Base-by-base conservation (phyloP, 1,284 basidiomycete genomes). In the Tilletia setariae region DNA sequence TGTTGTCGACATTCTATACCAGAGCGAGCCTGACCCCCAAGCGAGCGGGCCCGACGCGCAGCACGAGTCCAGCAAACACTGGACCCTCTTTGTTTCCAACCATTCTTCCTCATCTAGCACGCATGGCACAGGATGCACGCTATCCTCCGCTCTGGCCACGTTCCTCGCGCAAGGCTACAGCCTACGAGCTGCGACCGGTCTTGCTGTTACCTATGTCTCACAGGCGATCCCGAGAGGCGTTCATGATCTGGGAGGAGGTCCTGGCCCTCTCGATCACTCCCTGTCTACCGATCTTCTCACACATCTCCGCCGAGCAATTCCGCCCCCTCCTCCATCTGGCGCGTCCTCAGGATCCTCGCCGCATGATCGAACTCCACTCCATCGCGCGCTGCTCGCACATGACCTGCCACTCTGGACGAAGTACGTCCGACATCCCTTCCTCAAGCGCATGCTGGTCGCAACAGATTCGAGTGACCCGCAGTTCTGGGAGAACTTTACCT, bases 61-160 rank as follows among this genome's bases (percentile, higher is more conserved):
- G 23, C 19, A 42, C 53, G 30, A 28, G 23, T 6, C 7, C 67
- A 11, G 6, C 35, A 40, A 40, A 40, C 35, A 4, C 35, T 40
- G 35, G 35, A 67, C 44, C 71, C 72, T 21, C 43, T 82, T 16
- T 79, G 79, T 61, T 62, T 80, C 66, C 76, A 76, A 44, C 74
- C 76, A 2, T 64, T 70, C 16, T 56, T 80, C 2, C 6, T 71
- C 77, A 0, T 66, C 40, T 2, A 74, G 75, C 2, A 81, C 94
- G 0, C 94, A 97, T 79, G 94, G 94, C 0, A 97, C 94, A 0
- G 94, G 94, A 1, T 98, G 94, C 81, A 97, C 94, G 0, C 85
- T 97, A 9, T 90, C 90, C 47, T 89, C 93, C 0, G 92, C 93
- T 0, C 86, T 96, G 16, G 89, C 90, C 1, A 89, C 89, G 64